phyloP scores from a whole-genome alignment of 495 filamentous ascomycete genomes.

The Bathelium albidoporum region DNA sequence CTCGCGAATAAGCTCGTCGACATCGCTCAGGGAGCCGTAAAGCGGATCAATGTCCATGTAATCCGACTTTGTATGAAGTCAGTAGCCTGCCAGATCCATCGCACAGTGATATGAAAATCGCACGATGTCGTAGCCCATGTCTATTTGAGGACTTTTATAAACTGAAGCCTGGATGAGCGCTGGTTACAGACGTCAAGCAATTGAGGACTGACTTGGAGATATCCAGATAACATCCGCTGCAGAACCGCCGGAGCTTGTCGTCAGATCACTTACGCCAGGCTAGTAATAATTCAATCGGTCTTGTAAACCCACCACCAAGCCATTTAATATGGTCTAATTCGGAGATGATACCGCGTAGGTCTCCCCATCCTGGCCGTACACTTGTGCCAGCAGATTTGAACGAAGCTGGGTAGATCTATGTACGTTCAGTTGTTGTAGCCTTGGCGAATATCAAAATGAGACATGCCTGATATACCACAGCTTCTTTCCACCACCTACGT shows the following conservation, averaged over 20 bases:
- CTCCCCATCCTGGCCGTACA: conserved; percentile 27
- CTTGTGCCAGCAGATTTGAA: conserved; percentile 29
- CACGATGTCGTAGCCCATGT: conserved; percentile 36
- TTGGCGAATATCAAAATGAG: background rate
- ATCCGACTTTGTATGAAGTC: conserved; percentile 15
- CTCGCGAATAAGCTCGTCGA: conserved; percentile 41
- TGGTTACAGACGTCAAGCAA: background rate
- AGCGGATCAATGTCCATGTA: conserved; percentile 36
- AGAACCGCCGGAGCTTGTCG: background rate
- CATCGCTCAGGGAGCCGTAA: conserved; percentile 47
- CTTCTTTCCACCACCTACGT: conserved; percentile 34
- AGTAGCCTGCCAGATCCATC: background rate
- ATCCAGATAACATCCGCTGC: conserved; percentile 31
- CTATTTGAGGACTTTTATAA: conserved; percentile 32
- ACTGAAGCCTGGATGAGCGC: conserved; percentile 10
- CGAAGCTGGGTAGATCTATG: conserved; percentile 31
- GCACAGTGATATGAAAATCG: background rate
- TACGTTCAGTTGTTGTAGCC: background rate
- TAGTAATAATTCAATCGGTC: background rate
- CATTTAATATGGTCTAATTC: conserved; percentile 33
- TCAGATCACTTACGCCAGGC: background rate
- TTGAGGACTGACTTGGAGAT: conserved; percentile 24
- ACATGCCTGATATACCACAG: conserved; percentile 30
- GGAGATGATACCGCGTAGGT: conserved; percentile 30
- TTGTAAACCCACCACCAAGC: conserved; percentile 21